Base-by-base conservation (phyloP, 164 flowering plant species). In the Buxus sempervirens region DNA sequence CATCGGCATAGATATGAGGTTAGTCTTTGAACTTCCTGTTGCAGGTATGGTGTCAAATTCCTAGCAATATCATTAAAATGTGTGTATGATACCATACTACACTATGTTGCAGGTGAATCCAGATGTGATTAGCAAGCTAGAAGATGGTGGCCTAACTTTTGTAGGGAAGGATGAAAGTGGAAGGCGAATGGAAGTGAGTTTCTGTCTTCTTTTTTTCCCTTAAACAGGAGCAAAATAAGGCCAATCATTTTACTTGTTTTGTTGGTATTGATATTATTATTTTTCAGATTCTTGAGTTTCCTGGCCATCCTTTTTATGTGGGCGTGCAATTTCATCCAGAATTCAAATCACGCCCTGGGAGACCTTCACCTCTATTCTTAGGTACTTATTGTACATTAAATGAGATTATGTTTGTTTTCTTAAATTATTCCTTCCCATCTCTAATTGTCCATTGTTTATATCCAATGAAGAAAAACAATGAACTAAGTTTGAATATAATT, bases 1-100 rank as follows among this genome's bases (percentile, higher is more conserved):
- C 99, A 96, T 76, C 88, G 99, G 14, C 99, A 96, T 76, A 85
- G 99, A 82, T 92, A 87, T 63, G 99, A 96, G 98, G 99, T 89
- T 61, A 45, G 38, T 63, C 61, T 67, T 38, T 64, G 60, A 36
- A 38, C 26, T 6, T 51, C 18, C 12, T 32, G 18, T 45, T 45
- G 51, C 12, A 15, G 14, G 10, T 18, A 14, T 45, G 20, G 62
- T 24, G 20, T 22, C 21, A 24, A 22, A 61, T 60, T 26, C 58
- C 58, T 28, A 68, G 49, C 19, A 14, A 38, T 27, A 0, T 1
- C 38, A 32, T 7, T 32, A 32, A 7, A 7, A 3, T 32, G 38
- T 32, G 38, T 32, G 38, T 32, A 32, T 32, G 7, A 32, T 7
- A n/a, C 38, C 38, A 32, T 32, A 7, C 5, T 32, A 32, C 38